Conservation (phyloP, 2,329 filamentous ascomycete genomes). For the Pseudogymnoascus sp. region DNA sequence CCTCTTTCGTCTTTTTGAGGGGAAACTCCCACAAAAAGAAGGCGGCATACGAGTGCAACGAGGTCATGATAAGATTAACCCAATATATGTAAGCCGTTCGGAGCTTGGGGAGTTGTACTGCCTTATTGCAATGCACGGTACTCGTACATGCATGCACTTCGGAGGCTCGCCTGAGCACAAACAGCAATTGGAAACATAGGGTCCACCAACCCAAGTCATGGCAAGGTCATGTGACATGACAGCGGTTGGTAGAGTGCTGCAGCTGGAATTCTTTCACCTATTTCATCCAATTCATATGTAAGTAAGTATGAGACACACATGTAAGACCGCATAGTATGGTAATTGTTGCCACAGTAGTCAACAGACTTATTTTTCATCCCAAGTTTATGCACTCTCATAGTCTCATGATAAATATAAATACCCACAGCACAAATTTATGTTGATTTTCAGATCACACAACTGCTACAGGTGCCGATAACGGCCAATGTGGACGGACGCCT, state of each 20-base stretch:
- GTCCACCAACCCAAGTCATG: neutral
- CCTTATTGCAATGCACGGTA: neutral
- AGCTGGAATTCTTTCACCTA: neutral
- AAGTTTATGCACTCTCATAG: neutral
- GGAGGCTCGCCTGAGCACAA: neutral
- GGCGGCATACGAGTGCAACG: neutral
- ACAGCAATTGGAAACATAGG: neutral
- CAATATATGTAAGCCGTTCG: neutral
- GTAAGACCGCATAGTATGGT: neutral
- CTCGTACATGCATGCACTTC: neutral
- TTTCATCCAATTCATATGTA: neutral
- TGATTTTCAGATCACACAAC: neutral
- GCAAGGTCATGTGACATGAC: neutral
- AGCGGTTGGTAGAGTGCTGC: neutral
- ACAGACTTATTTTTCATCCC: neutral
- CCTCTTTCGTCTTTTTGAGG: neutral
- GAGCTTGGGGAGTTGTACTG: neutral
- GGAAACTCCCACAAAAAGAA: neutral
- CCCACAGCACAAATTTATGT: neutral
- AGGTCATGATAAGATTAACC: constrained; percentile 1
- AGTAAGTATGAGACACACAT: neutral
- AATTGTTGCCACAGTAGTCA: neutral
- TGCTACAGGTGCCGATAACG: neutral
- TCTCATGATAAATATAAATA: neutral
- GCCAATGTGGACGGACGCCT: neutral